phyloP scores from a whole-genome alignment of 345 rosid species.

The Pelargonium nanum region DNA sequence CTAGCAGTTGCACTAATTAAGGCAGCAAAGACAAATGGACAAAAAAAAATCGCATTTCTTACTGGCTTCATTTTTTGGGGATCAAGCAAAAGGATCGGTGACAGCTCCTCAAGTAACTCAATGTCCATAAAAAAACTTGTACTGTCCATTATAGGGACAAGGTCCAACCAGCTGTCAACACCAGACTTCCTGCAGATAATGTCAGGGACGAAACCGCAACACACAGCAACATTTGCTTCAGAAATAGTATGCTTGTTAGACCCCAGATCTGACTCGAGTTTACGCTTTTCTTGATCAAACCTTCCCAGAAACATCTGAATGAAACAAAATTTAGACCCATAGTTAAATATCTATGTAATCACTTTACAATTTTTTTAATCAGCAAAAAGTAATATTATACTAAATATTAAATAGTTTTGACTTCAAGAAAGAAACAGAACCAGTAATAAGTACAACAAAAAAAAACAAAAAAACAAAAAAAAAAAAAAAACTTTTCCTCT shows the following conservation, averaged over 20 bases:
- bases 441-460: no score
- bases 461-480: no score
- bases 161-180: conserved; percentile 44
- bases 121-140: conserved; percentile 61
- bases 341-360: conserved; percentile 1
- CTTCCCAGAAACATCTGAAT: conserved; percentile 56
- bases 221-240: conserved; percentile 26
- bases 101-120: conserved; percentile 52
- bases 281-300: conserved; percentile 48
- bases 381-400: no score
- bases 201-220: conserved; percentile 49
- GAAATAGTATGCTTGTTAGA: conserved; percentile 15
- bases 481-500: no score
- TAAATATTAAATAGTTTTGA: no score
- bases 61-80: conserved; percentile 27
- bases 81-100: conserved; percentile 27
- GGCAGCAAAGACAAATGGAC: no score
- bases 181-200: conserved; percentile 36
- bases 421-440: conserved; percentile 1
- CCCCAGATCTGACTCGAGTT: conserved; percentile 25
- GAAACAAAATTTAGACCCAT: conserved; percentile 11
- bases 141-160: conserved; percentile 39
- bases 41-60: conserved; percentile 24
- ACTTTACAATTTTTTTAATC: no score
- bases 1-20: no score